Conservation (phyloP, 768 basidiomycete genomes). For the Pholiota conissans region DNA sequence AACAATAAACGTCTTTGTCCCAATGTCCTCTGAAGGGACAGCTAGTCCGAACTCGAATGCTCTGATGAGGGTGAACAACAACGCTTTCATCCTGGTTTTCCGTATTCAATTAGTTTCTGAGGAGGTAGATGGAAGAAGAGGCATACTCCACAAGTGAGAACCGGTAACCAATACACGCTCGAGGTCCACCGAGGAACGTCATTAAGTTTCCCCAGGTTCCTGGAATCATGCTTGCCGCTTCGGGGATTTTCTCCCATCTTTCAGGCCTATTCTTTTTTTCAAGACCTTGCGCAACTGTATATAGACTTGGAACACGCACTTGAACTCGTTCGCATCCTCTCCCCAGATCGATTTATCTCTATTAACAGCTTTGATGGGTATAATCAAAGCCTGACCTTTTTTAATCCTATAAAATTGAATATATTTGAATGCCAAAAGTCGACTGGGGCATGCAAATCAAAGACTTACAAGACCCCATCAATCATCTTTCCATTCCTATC, state of each 20-base stretch:
- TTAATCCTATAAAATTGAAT: constrained; percentile 25
- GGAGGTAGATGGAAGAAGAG: background rate
- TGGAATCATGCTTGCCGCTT: constrained; percentile 44
- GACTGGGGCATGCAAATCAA: background rate
- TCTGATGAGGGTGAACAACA: constrained; percentile 28
- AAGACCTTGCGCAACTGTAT: background rate
- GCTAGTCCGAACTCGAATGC: constrained; percentile 52
- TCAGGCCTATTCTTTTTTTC: constrained; percentile 50
- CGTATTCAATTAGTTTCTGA: no score
- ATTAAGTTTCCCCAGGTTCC: constrained; percentile 62
- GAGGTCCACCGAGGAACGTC: constrained; percentile 64
- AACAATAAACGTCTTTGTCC: constrained; percentile 35
- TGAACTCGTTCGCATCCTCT: constrained; percentile 61
- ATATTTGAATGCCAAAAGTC: background rate
- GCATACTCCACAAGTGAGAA: constrained; percentile 59
- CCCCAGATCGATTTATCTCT: constrained; percentile 59
- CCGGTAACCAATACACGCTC: constrained; percentile 66
- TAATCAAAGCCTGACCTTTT: constrained; percentile 44
- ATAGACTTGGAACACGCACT: constrained; percentile 27
- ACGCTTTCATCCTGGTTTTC: constrained; percentile 31
- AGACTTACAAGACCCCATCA: constrained; percentile 30
- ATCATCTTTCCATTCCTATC: constrained; percentile 43
- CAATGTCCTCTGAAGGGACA: constrained; percentile 35
- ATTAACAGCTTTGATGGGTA: constrained; percentile 58
- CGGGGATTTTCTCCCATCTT: constrained; percentile 54